Conservation (phyloP, 495 filamentous ascomycete species). For the Podospora didyma region DNA sequence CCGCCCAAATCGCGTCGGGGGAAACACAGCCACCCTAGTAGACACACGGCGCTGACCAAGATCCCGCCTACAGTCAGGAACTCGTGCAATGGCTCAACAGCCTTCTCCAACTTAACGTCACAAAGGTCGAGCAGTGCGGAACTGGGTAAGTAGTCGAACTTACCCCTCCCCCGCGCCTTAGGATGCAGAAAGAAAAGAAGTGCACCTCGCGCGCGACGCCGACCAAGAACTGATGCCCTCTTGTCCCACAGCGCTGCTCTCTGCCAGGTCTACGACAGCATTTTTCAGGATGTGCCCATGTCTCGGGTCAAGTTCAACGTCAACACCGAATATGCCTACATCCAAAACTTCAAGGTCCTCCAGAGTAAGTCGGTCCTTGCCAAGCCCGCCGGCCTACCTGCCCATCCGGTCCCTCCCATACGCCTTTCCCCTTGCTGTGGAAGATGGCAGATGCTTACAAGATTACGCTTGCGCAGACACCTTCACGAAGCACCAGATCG, state of each 20-base stretch:
- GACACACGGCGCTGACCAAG: conserved; percentile 16
- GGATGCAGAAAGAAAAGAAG: conserved; percentile 10
- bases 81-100: conserved; percentile 95
- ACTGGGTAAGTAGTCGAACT: conserved; percentile 71
- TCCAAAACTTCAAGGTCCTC: conserved; percentile 95
- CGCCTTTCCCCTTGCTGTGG: background rate
- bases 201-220: background rate
- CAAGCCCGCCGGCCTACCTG: background rate
- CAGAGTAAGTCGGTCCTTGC: conserved; percentile 62
- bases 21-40: background rate
- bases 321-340: conserved; percentile 93
- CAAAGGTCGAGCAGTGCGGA: conserved; percentile 98
- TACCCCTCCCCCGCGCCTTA: conserved; percentile 34
- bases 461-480: conserved; percentile 48
- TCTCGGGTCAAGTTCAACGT: conserved; percentile 96
- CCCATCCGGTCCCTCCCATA: conserved; percentile 5
- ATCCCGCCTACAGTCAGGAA: conserved; percentile 67
- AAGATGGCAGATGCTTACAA: conserved; percentile 15
- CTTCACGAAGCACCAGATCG: conserved; percentile 80
- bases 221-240: conserved; percentile 7
- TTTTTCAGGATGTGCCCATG: conserved; percentile 96
- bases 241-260: conserved; percentile 69
- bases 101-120: conserved; percentile 94
- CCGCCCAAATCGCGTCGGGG: background rate
- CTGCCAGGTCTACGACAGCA: conserved; percentile 96